Base-by-base conservation (phyloP, 345 rosid genomes). In the Gossypium rotundifolium region DNA sequence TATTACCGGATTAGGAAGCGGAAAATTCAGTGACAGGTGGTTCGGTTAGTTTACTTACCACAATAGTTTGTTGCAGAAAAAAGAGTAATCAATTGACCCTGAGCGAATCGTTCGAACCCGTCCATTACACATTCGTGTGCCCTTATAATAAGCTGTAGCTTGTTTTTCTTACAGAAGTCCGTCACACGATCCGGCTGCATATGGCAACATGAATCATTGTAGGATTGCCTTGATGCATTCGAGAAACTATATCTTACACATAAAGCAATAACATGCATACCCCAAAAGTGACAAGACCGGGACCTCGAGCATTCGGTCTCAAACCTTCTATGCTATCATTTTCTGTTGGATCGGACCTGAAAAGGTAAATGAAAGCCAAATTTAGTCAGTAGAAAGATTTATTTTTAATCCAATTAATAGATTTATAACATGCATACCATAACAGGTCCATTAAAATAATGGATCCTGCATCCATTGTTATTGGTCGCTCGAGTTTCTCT, bases 281-380 rank as follows among this genome's bases (percentile, higher is more conserved):
- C 93, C 99, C 99, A 75, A 95, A 95, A 27, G 98, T 90, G 81
- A 95, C 99, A 22, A 95, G 97, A 72, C 99, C 99, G 13, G 99
- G 99, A 74, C 99, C 99, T 86, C 98, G 89, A 13, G 99, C 98
- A 79, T 95, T 95, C 40, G 99, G 99, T 88, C 99, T 89, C 87
- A 95, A 86, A 73, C 99, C 98, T 84, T 91, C 99, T 22, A 95
- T 70, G 77, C 96, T 91, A 80, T 95, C 99, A 44, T 91, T 95
- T 85, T 95, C 98, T n/a, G 99, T 95, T 38, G 99, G 99, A 85
- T 95, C 99, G 38, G 98, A 95, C 99, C 99, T 95, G 91, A 57
- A 76, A 11, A 71, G 68, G 45, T 23, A 75, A 49, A 65, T 59
- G 42, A 4, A 73, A 52, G 44, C 42, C 2, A 55, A 46, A 40